Evolutionary conservation across 2,329 filamentous ascomycete species (phyloP).

Genomic region (Mycosphaerella sp.): DNA sequence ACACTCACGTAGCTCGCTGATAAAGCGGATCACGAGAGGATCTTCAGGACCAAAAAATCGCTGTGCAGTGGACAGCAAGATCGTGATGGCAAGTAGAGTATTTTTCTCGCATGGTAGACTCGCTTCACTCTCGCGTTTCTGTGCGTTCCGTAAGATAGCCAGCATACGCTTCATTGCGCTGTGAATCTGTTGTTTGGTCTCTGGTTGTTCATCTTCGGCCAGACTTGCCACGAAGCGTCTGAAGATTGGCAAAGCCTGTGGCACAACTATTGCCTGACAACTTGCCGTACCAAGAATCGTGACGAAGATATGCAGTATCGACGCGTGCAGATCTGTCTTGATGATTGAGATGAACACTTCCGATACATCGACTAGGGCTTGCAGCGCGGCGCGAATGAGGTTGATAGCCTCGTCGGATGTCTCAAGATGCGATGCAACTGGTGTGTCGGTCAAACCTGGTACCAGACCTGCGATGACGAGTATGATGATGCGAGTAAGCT

Average conservation of each 20-base stretch:
- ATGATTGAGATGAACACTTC: constrained; percentile 96
- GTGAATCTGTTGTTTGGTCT: constrained; percentile 65
- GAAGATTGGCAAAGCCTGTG: constrained; percentile 82
- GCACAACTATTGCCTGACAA: constrained; percentile 83
- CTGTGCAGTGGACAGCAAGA: constrained; percentile 70
- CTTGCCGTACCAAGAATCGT: constrained; percentile 81
- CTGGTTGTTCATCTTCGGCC: constrained; percentile 38
- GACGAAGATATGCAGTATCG: constrained; percentile 93
- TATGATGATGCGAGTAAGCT: constrained; percentile 92
- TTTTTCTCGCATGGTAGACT: constrained; percentile 90
- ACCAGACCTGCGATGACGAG: constrained; percentile 82
- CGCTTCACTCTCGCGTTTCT: constrained; percentile 68
- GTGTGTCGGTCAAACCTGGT: constrained; percentile 66
- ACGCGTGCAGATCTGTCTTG: constrained; percentile 91
- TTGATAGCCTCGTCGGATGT: constrained; percentile 79
- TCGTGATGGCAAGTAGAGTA: constrained; percentile 76
- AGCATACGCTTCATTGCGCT: constrained; percentile 79
- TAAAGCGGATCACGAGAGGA: constrained; percentile 64
- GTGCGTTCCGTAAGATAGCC: constrained; percentile 67
- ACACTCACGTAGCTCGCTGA: constrained; percentile 79
- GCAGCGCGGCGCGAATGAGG: constrained; percentile 71
- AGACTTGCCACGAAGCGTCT: constrained; percentile 83
- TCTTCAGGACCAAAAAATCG: constrained; percentile 64
- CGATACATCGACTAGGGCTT: constrained; percentile 86
- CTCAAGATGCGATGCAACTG: constrained; percentile 48